Evolutionary conservation across 148 eudicot genomes (phyloP), one percentile per base, ranked within the genome.

Genomic region (Spergularia marina): DNA sequence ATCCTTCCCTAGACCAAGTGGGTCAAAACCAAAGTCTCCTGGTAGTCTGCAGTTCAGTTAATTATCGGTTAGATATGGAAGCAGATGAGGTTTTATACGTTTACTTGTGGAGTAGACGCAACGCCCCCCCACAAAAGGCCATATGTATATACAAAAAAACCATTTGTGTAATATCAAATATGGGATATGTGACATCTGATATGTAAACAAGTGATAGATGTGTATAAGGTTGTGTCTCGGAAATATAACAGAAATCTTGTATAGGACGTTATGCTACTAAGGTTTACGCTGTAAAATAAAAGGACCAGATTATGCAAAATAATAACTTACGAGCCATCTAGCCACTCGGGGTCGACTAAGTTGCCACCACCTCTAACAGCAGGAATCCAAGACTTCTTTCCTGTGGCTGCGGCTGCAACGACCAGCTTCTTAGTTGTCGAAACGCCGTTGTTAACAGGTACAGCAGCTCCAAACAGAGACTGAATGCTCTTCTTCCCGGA

Each of bases 1-100:
- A 86, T 94, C 98, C 85, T 92, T 90, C 23, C 98, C 98, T 54
- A 94, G 92, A 2, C 98, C 98, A 39, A 94, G 83, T 30, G 98
- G 98, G 89, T 94, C 98, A 74, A 94, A 94, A 0, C 98, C 98
- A 34, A 11, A 94, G 86, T 94, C 98, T 69, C 98, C 98, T 62
- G 98, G 96, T 34, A 94, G 91, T 78, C 98, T 94, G 91, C 70
- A 53, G 12, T 21, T 65, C 53, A 34, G 34, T 57, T 16, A 30
- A 30, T 2, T 4, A 15, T 0, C 17, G 20, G 54, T 55, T 23
- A 40, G 66, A 20, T 51, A 54, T 6, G 25, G 52, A 34, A 44
- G 10, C 30, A n/a, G 7, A n/a, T 17, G 10, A 9, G 49, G 7
- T 44, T 41, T 41, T 41, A 41, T 41, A 41, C 2, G 8, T 41